phyloP scores from a whole-genome alignment of 495 filamentous ascomycete genomes.

The Lophiotrema nucula region DNA sequence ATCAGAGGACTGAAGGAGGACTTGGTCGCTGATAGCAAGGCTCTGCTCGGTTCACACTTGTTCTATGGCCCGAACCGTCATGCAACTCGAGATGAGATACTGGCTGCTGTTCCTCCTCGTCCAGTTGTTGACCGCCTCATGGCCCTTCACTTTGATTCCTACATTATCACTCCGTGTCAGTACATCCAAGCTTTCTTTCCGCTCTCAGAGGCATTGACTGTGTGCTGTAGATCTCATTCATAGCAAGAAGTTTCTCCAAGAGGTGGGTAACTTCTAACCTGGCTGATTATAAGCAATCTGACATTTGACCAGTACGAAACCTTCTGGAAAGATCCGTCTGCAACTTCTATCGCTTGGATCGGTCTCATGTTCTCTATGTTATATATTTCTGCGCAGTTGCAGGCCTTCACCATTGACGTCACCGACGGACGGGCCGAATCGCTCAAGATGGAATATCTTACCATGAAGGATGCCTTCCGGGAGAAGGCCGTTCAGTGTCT shows the following conservation, averaged over 20 bases:
- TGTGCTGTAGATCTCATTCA: too few relatives aligned
- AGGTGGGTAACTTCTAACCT: not conserved
- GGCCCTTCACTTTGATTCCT: conserved; percentile 3
- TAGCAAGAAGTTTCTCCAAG: conserved; percentile 15
- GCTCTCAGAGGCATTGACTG: too few relatives aligned
- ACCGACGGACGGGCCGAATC: not conserved
- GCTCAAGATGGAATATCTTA: not conserved
- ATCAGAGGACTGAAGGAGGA: conserved; percentile 19
- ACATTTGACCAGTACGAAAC: conserved; percentile 22
- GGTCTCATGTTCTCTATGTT: conserved; percentile 16
- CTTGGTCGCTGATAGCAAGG: conserved; percentile 6
- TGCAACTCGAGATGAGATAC: conserved; percentile 12
- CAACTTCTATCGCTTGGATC: conserved; percentile 18
- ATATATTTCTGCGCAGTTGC: conserved; percentile 5
- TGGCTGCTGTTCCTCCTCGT: conserved; percentile 4
- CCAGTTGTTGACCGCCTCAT: conserved; percentile 10
- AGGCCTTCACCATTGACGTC: not conserved
- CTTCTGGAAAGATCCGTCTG: conserved; percentile 18
- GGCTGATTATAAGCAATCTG: too few relatives aligned
- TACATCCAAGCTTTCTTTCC: conserved; percentile 12
- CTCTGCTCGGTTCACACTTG: conserved; percentile 1
- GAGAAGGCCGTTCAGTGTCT: conserved; percentile 23
- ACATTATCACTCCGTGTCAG: too few relatives aligned
- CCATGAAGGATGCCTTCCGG: conserved; percentile 7
- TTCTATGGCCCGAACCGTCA: conserved; percentile 14